Conservation (phyloP, 148 eudicot genomes). For the Drosera capensis region DNA sequence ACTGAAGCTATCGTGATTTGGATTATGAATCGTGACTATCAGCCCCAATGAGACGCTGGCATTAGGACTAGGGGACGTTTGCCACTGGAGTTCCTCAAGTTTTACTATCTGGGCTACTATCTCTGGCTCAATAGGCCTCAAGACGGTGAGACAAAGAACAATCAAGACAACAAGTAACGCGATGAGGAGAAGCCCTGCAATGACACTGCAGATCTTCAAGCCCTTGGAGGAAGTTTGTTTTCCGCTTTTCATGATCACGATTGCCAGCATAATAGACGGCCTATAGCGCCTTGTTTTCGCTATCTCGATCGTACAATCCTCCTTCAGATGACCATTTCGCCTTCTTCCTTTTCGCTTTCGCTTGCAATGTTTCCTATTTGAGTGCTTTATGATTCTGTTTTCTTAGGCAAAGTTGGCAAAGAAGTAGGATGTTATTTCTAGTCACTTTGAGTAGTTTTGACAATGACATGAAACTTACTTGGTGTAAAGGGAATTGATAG, state of each 20-base stretch:
- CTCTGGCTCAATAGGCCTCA: background rate
- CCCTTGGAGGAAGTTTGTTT: background rate
- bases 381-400: no score
- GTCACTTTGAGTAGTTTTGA: no score
- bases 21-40: background rate
- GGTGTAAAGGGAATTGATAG: no score
- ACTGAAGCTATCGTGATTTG: background rate
- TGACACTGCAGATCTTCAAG: background rate
- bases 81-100: background rate
- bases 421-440: no score
- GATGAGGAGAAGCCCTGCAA: background rate
- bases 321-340: no score
- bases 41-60: background rate
- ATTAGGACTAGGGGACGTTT: background rate
- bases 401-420: no score
- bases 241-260: background rate
- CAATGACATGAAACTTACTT: no score
- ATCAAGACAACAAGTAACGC: background rate
- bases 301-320: no score
- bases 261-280: no score
- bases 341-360: no score
- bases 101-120: background rate
- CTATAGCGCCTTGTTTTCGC: no score
- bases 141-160: background rate
- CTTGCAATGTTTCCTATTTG: no score